phyloP scores from a whole-genome alignment of 2,329 filamentous ascomycete species.

The Bipolaris victoriae region DNA sequence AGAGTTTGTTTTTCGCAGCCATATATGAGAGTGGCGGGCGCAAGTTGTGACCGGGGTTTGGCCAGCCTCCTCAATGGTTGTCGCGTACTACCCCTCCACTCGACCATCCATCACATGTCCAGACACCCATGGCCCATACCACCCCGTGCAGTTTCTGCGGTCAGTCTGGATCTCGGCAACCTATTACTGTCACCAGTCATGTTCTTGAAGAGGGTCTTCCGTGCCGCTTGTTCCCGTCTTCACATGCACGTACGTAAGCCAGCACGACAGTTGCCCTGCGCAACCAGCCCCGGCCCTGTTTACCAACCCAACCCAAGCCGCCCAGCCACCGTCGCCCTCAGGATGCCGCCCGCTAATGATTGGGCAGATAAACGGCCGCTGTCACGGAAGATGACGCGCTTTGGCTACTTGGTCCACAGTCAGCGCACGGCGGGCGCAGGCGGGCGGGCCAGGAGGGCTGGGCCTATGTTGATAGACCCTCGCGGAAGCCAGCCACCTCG shows the following conservation, averaged over 20 bases:
- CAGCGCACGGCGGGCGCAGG: constrained; percentile 15
- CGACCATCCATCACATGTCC: neutral
- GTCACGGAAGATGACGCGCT: constrained; percentile 18
- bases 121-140: neutral
- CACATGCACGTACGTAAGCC: constrained; percentile 1
- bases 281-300: constrained; percentile 13
- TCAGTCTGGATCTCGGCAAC: neutral
- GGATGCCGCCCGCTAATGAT: constrained; percentile 2
- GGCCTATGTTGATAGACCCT: constrained; percentile 46
- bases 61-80: constrained; percentile 1
- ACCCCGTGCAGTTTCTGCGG: neutral
- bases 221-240: neutral
- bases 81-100: neutral
- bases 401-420: constrained; percentile 30
- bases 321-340: constrained; percentile 5
- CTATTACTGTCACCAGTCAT: neutral
- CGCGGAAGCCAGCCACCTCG: constrained; percentile 34
- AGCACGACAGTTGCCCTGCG: constrained; percentile 10
- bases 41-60: too few species aligned
- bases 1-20: too few species aligned
- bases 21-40: too few species aligned
- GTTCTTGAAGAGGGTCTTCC: neutral
- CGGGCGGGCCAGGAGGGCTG: constrained; percentile 21
- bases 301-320: constrained; percentile 4
- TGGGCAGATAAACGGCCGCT: constrained; percentile 22